Evolutionary conservation across 1,139 yeast species (phyloP).

Genomic region (Taiozyma sp.): DNA sequence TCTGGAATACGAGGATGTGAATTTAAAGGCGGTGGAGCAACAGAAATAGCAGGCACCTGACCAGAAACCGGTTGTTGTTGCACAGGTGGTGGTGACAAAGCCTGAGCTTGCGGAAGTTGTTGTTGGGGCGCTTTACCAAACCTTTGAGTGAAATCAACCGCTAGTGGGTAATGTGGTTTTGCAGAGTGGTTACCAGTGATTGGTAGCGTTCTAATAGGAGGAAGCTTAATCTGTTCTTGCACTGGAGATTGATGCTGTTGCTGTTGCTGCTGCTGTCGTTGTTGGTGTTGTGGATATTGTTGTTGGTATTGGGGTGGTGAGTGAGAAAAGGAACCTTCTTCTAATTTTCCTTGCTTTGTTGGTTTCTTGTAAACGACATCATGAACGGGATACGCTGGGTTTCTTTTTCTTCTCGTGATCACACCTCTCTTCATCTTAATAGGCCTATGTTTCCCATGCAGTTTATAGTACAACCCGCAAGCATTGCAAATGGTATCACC

Average conservation of each 20-base stretch:
- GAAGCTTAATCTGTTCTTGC: constrained; percentile 8
- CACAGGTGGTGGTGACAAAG: constrained; percentile 2
- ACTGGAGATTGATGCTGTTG: neutral
- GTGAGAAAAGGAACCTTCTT: neutral
- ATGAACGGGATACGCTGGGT: constrained; percentile 4
- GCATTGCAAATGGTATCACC: constrained; percentile 14
- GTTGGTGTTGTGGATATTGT: neutral
- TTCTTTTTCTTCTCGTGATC: constrained; percentile 69
- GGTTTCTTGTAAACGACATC: constrained; percentile 1
- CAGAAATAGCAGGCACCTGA: neutral
- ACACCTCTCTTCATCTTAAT: constrained; percentile 68
- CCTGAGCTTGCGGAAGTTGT: neutral
- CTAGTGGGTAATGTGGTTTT: constrained; percentile 17
- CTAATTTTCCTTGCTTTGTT: neutral
- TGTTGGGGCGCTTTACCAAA: constrained; percentile 10
- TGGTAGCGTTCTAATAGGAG: constrained; percentile 22
- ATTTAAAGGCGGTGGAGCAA: neutral
- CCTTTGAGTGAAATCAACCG: constrained; percentile 26
- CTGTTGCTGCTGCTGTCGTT: neutral
- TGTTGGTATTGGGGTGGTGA: neutral
- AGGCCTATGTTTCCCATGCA: constrained; percentile 80
- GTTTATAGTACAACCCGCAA: constrained; percentile 31
- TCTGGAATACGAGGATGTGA: neutral
- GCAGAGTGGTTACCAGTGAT: constrained; percentile 4
- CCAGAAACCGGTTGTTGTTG: neutral